Percentiles rank a stretch among this genome's conserved stretches.
These are phyloP conservation scores for Fusarium sambucinum DNA, from an alignment of 2,329 filamentous ascomycete species.

Conservation along the genomic window DNA sequence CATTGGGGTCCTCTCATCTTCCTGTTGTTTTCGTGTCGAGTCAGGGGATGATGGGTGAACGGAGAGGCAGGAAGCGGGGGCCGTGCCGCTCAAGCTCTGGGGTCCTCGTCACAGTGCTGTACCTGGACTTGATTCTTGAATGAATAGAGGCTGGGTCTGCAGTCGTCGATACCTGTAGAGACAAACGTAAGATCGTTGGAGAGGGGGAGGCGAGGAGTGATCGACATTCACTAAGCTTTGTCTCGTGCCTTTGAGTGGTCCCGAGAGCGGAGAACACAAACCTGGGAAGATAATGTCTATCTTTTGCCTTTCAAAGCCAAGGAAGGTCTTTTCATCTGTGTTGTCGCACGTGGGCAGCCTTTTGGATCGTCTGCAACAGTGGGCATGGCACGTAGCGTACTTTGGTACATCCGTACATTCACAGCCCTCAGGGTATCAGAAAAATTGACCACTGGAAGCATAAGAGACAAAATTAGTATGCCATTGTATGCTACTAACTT, in stretches of 20 bases:
- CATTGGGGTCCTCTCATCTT: constrained; percentile 22
- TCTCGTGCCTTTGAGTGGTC: constrained; percentile 30
- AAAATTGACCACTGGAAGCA: no score
- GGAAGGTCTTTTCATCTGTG: constrained; percentile 19
- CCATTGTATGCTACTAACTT: no score
- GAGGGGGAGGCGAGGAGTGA: constrained; percentile 30
- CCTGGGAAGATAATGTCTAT: constrained; percentile 21
- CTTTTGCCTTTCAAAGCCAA: constrained; percentile 29
- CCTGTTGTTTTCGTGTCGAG: constrained; percentile 17
- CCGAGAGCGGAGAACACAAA: constrained; percentile 10
- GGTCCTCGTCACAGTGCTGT: constrained; percentile 10
- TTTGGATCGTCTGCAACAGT: constrained; percentile 21
- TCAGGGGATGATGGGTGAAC: constrained; percentile 26
- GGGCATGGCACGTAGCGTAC: constrained; percentile 22
- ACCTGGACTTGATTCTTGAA: constrained; percentile 16
- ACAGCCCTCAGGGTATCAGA: no score
- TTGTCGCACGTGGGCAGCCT: constrained; percentile 30
- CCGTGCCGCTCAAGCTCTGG: constrained; percentile 21
- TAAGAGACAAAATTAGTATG: no score
- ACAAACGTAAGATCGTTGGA: constrained; percentile 8
- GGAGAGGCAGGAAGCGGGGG: constrained; percentile 11
- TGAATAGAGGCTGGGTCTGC: constrained; percentile 2
- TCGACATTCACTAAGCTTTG: constrained; percentile 39
- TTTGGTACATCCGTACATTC: constrained; percentile 9
- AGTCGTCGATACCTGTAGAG: constrained; percentile 15